phyloP scores from a whole-genome alignment of 345 rosid genomes.

The Odontarrhena argentea region DNA sequence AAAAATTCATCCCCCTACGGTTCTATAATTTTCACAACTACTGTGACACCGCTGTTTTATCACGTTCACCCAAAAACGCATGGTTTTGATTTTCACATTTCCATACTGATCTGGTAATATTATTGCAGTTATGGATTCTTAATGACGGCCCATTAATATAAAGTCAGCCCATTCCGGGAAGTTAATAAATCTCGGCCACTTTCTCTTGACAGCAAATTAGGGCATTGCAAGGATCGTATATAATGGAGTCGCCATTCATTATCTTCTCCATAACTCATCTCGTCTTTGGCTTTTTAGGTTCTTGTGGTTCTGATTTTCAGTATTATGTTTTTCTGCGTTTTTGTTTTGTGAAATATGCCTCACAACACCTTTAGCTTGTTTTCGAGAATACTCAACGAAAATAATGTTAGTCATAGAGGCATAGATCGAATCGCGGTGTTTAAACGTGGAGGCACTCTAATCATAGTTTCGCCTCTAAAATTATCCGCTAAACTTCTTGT shows the following conservation, averaged over 20 bases:
- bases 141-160: background rate
- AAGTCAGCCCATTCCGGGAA: background rate
- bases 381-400: constrained; percentile 40
- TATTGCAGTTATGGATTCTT: background rate
- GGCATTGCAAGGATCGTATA: constrained; percentile 29
- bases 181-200: background rate
- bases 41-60: no score
- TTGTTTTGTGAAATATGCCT: constrained; percentile 17
- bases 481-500: constrained; percentile 36
- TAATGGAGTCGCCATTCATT: background rate
- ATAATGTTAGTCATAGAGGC: constrained; percentile 45
- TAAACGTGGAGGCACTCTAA: constrained; percentile 42
- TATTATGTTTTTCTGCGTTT: background rate
- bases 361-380: constrained; percentile 47
- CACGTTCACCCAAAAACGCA: no score
- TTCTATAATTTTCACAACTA: no score
- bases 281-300: background rate
- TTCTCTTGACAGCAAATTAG: background rate
- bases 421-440: constrained; percentile 39
- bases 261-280: background rate
- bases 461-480: constrained; percentile 43
- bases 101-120: no score
- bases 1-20: no score
- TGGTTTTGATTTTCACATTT: no score
- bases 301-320: background rate